Base-by-base conservation (phyloP, 1,139 yeast species). In the Hyphopichia pseudoburtonii region DNA sequence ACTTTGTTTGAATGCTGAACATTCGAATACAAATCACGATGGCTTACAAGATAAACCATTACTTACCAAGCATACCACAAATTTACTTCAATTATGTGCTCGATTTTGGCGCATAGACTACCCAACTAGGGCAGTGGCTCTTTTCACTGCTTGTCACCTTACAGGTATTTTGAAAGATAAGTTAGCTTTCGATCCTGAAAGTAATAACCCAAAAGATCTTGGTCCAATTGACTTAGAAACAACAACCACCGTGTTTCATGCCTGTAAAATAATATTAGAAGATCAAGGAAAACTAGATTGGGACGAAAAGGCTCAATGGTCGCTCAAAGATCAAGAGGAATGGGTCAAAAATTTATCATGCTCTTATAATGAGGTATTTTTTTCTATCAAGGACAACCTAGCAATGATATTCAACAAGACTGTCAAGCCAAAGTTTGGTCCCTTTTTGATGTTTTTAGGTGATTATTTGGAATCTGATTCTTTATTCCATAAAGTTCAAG, bases 351-450 rank as follows among this genome's bases (percentile, higher is more conserved):
- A 76, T 44, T 54, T 83, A 36, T 56, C 70, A 11, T 60, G 62
- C 28, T 62, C 81, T 2, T 80, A 78, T 42, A 68, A 68, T 35
- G 71, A 73, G 34, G 60, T 74, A 4, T 66, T 83, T 52, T 59
- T 61, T 28, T 62, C 76, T 4, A 57, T 85, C 11, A 71, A 72
- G 38, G 72, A 65, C 23, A 54, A 64, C 4, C 48, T 85, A 24
- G 56, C 62, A 15, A 63, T 64, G 16, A 61, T 86, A 1, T 80
- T 76, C 47, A 73, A 71, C 23, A 60, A 56, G 32, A 53, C 64
- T 0, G 64, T 72, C 2, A 76, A 78, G 40, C 90, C 94, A 0
- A 78, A 75, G 46, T 78, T 86, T 47, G 80, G 80, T 0, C 82
- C 86, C 0, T 60, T 66, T 29, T 54, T 83, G 35, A 50, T 59